A percentile compares a stretch with the other conserved stretches of the same genome.
Conservation (phyloP, 1,139 yeast species). For the Candida neerlandica region DNA sequence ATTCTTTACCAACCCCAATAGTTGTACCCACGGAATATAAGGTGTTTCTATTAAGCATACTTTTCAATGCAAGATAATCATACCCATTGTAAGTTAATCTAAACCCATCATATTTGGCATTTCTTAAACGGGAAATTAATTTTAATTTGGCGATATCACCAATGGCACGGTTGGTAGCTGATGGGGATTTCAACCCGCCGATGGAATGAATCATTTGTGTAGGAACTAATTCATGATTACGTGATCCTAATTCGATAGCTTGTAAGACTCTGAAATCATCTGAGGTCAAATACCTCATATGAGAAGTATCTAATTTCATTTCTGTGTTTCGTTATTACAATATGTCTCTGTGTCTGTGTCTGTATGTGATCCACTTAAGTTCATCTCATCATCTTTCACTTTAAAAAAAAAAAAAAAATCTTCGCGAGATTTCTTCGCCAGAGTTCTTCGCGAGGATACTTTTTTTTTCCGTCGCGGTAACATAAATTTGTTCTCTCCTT, state of each 20-base stretch:
- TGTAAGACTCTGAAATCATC: conserved; percentile 90
- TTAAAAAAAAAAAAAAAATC: not conserved
- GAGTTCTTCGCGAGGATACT: not conserved
- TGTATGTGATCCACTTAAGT: not conserved
- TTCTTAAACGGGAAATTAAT: conserved; percentile 73
- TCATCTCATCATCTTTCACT: not conserved
- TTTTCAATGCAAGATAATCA: conserved; percentile 86
- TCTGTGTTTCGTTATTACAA: not conserved
- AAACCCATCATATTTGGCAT: conserved; percentile 92
- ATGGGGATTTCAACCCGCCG: conserved; percentile 74
- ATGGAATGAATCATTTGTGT: conserved; percentile 78
- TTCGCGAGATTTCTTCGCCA: not conserved
- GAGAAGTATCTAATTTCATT: conserved; percentile 91
- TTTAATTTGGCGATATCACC: conserved; percentile 86
- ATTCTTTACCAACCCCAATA: conserved; percentile 96
- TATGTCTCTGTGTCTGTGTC: not conserved
- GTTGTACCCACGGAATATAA: conserved; percentile 81
- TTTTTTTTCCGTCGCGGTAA: not conserved
- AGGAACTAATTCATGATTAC: conserved; percentile 94
- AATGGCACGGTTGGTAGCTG: conserved; percentile 78
- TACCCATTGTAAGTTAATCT: conserved; percentile 85
- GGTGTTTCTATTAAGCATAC: conserved; percentile 73
- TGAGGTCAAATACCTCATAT: conserved; percentile 87
- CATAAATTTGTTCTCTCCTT: no score
- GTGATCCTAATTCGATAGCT: conserved; percentile 88